Conservation (phyloP, 1,284 basidiomycete species). For the Cryptococcus jaspeensis region DNA sequence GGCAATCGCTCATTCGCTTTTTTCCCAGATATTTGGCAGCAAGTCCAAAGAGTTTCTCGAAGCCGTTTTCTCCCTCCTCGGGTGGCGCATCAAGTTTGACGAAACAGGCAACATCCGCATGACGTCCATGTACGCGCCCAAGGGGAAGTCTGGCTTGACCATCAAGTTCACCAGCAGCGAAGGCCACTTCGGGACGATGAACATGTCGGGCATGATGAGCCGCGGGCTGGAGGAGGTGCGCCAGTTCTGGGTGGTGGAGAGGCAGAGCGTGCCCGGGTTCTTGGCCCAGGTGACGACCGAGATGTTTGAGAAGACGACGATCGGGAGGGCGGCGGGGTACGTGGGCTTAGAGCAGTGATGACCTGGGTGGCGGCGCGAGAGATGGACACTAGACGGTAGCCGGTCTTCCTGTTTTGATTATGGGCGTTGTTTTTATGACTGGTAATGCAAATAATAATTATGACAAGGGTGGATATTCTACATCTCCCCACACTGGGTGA, state of each 20-base stretch:
- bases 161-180: constrained; percentile 52
- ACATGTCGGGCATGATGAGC: constrained; percentile 52
- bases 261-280: constrained; percentile 57
- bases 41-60: constrained; percentile 59
- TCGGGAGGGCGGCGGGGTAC: constrained; percentile 45
- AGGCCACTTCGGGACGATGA: constrained; percentile 56
- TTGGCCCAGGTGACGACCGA: constrained; percentile 56
- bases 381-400: neutral
- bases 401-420: neutral
- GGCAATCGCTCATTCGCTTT: neutral
- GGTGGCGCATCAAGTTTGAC: constrained; percentile 58
- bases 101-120: constrained; percentile 58
- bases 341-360: constrained; percentile 38
- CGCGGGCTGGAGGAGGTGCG: constrained; percentile 51
- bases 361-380: neutral
- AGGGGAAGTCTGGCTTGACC: constrained; percentile 54
- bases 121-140: constrained; percentile 57
- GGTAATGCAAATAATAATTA: neutral
- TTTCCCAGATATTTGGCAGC: constrained; percentile 50
- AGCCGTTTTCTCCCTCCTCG: constrained; percentile 57
- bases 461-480: constrained; percentile 21
- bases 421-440: neutral
- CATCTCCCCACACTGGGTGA: constrained; percentile 57
- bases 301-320: constrained; percentile 54
- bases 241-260: constrained; percentile 55